Base-by-base conservation (phyloP, 352 stramenopile species). In the Globisporangium apiculatum region DNA sequence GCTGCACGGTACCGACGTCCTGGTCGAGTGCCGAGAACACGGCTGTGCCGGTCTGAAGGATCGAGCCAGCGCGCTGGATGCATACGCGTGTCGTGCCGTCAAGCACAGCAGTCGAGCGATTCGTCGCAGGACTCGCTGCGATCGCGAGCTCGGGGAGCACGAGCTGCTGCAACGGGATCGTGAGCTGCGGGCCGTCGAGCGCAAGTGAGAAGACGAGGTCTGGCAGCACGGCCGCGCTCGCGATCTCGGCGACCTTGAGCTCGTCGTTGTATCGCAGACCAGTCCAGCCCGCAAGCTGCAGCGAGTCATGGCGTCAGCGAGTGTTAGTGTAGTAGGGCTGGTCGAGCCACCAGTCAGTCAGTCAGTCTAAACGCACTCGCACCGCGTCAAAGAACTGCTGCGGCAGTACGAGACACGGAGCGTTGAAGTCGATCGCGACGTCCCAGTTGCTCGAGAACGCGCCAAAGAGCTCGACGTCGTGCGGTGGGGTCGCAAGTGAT, bases 331-430 rank as follows among this genome's bases (percentile, higher is more conserved):
- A 31, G 24, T 31, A 2, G 2, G 24, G 2, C 24, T 31, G 24
- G 2, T 31, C 24, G 24, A 31, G 24, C 24, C 24, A 31, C 24
- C 24, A 3, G 24, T 31, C 24, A 31, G 24, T 31, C 24, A 31
- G 24, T 31, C 24, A 31, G 24, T 31, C 24, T 31, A 3, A 31
- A 31, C 24, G 24, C 24, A 31, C 24, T 31, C 24, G 24, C 41
- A 89, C 79, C 55, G 68, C 60, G 47, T 85, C 75, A 48, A 83
- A 89, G 55, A 87, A 87, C 51, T 89, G 73, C 40, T 67, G 65
- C 2, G 79, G 76, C 0, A 89, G 73, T 17, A 70, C 64, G 15
- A 89, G 68, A 42, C 79, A 89, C 5, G 76, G 75, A 0, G 64
- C 47, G 57, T 87, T 83, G 37, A 86, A 80, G 51, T 89, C 79